A percentile compares a stretch with the other conserved stretches of the same genome.
Evolutionary conservation across 148 eudicot genomes (phyloP).

Genomic region (Camellia lanceoleosa): DNA sequence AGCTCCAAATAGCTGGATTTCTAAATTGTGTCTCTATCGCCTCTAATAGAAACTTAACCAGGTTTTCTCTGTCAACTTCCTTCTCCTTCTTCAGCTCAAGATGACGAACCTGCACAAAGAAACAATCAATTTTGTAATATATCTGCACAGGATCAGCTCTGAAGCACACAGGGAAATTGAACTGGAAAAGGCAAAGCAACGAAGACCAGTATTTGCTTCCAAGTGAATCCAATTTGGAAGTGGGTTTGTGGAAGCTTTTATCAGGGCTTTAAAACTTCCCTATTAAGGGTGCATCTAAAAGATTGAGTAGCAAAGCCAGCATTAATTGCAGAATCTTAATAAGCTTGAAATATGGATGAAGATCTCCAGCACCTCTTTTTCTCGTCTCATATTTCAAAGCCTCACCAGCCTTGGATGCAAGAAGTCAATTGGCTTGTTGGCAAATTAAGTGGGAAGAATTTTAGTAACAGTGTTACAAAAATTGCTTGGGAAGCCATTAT

Average conservation of each 20-base stretch:
- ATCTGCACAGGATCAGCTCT: background rate
- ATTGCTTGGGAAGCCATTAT: too few species aligned
- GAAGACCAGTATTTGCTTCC: background rate
- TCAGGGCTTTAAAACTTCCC: background rate
- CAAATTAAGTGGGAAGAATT: too few species aligned
- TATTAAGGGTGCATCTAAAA: background rate
- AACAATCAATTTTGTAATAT: background rate
- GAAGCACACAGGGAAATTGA: background rate
- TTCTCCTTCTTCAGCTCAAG: slow-evolving; percentile 83
- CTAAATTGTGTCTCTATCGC: slow-evolving; percentile 80
- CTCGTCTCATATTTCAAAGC: too few species aligned
- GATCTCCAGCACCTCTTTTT: too few species aligned
- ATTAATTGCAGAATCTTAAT: background rate
- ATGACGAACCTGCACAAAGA: slow-evolving; percentile 71
- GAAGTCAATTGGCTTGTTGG: too few species aligned
- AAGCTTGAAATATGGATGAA: too few species aligned
- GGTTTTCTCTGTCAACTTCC: slow-evolving; percentile 61
- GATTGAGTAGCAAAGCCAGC: background rate
- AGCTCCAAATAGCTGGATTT: slow-evolving; percentile 77
- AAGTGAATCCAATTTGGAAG: slow-evolving; percentile 1
- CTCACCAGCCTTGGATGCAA: too few species aligned
- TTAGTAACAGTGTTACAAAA: too few species aligned
- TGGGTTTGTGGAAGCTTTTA: background rate
- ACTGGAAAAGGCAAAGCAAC: slow-evolving; percentile 1
- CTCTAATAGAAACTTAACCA: slow-evolving; percentile 62